Evolutionary conservation across 306 rosid species (phyloP), one percentile per base, ranked within the genome.

Genomic region (Fragaria vesca): DNA sequence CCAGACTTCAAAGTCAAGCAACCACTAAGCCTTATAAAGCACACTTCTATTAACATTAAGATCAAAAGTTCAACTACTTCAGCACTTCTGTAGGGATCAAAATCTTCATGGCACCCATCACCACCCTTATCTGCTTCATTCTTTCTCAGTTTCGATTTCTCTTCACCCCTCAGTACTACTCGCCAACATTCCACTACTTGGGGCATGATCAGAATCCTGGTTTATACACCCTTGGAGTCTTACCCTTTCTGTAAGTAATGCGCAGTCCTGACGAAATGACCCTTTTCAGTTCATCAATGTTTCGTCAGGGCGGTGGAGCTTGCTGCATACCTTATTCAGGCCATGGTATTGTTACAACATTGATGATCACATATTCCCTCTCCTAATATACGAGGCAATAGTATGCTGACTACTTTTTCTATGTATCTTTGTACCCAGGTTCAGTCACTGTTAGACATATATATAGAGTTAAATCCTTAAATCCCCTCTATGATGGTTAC

Each of bases 91-190:
- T 13, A 38, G 20, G 0, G 12, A 38, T 30, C 26, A 11, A 72
- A 69, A 78, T 78, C 66, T 83, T 8, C 3, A 82, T 82, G 86
- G 82, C 80, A 48, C 86, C 86, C 15, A 48, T 82, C 72, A 74
- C 80, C 28, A 78, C 76, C 50, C 57, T 82, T 42, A 20, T 78
- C 79, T 74, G 24, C 67, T 65, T 67, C 62, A 3, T 74, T 74
- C 26, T 78, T 26, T 13, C 75, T 58, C 38, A 30, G 13, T 32
- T 78, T 73, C 69, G 47, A 16, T 16, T 48, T 20, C 67, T 78
- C 62, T 18, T 13, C 7, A 28, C n/a, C n/a, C 57, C 82, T 77
- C 20, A 38, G 43, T 11, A 42, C 7, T 42, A 42, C 12, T 40
- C 82, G 3, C 66, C 55, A 32, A 50, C 78, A 20, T n/a, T 78